Evolutionary conservation across 176 grass and related monocot species (phyloP).

Genomic region (Aegilops bicornis): DNA sequence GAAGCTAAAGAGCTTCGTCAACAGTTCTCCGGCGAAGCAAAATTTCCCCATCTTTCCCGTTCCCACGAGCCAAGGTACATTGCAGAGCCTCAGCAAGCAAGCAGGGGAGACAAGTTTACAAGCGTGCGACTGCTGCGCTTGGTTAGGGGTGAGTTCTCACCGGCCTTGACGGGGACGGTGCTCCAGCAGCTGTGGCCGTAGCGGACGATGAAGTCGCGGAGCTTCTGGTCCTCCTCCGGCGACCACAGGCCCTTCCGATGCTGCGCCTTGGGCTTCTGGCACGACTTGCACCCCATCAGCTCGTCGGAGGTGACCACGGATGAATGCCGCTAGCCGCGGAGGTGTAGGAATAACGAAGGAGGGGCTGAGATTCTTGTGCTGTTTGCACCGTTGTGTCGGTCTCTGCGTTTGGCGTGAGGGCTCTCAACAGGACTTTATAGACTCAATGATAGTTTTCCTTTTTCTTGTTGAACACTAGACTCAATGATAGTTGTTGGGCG

Average conservation of each 20-base stretch:
- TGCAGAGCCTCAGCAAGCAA: background rate
- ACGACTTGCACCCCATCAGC: conserved; percentile 74
- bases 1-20: background rate
- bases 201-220: conserved; percentile 74
- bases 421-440: conserved; percentile 28
- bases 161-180: conserved; percentile 66
- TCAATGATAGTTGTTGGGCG: background rate
- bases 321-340: background rate
- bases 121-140: too few species aligned
- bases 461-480: too few species aligned
- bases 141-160: conserved; percentile 27
- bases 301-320: background rate
- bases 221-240: conserved; percentile 85
- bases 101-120: background rate
- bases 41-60: background rate
- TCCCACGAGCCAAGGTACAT: conserved; percentile 23
- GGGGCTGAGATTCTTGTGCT: background rate
- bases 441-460: background rate
- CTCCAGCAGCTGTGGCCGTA: conserved; percentile 90
- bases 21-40: background rate
- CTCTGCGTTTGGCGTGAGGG: conserved; percentile 37
- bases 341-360: background rate
- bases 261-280: conserved; percentile 83
- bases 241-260: conserved; percentile 93
- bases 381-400: conserved; percentile 36